phyloP scores from a whole-genome alignment of 208 protist species.

The Wallacemonas sp. region DNA sequence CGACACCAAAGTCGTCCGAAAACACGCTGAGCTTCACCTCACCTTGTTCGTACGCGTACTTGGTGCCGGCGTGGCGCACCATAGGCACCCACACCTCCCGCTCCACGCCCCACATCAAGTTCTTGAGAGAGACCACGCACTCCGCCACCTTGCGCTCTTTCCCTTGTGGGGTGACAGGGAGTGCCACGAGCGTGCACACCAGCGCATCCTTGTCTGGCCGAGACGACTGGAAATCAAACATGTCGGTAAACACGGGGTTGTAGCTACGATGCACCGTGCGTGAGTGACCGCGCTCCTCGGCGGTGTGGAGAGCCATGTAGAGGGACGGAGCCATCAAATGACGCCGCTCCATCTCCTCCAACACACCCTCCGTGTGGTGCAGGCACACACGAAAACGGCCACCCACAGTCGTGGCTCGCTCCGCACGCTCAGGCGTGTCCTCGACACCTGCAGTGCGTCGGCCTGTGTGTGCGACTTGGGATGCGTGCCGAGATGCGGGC shows the following conservation, averaged over 20 bases:
- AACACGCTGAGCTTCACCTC: constrained; percentile 68
- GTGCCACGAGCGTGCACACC: constrained; percentile 59
- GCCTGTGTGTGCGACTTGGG: not conserved
- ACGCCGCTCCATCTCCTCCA: constrained; percentile 37
- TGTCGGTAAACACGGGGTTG: constrained; percentile 73
- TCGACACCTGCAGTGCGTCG: not conserved
- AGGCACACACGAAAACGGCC: constrained; percentile 58
- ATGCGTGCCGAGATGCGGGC: not conserved
- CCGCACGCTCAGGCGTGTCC: no score
- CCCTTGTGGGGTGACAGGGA: constrained; percentile 14
- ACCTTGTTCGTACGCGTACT: constrained; percentile 71
- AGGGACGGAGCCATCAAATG: constrained; percentile 28
- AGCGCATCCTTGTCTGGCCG: constrained; percentile 65
- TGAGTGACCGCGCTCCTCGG: constrained; percentile 59
- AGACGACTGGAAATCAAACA: constrained; percentile 68
- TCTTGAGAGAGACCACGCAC: constrained; percentile 67
- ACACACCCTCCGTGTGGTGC: constrained; percentile 36
- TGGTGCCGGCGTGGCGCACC: constrained; percentile 65
- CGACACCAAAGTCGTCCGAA: constrained; percentile 64
- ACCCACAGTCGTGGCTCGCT: no score
- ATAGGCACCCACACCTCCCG: constrained; percentile 64
- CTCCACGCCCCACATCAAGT: constrained; percentile 56
- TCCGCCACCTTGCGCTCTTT: constrained; percentile 62
- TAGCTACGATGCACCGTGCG: constrained; percentile 36
- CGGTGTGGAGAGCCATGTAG: constrained; percentile 63